These are phyloP conservation scores for Penicillium canescens DNA, from an alignment of 495 filamentous ascomycete genomes.

Conservation along the genomic window DNA sequence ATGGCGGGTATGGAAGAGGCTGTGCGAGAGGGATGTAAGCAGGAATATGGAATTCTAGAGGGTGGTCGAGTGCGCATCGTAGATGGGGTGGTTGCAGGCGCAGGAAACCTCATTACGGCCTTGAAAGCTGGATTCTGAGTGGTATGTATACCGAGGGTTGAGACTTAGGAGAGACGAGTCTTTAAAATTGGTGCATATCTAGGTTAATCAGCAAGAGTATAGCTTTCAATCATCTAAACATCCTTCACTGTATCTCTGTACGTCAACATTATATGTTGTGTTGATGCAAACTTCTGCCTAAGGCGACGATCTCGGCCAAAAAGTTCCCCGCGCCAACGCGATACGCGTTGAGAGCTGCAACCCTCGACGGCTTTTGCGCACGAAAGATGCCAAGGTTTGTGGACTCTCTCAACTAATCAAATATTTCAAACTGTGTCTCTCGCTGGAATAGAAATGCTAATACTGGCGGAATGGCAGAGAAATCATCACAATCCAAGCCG, in stretches of 20 bases:
- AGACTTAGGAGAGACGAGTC: neutral
- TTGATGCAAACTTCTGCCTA: conserved; percentile 27
- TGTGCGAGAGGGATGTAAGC: conserved; percentile 67
- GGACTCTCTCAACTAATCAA: neutral
- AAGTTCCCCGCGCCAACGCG: conserved; percentile 41
- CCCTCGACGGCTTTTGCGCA: conserved; percentile 23
- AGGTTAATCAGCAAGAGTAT: too few relatives aligned
- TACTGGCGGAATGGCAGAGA: conserved; percentile 60
- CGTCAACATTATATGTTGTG: neutral
- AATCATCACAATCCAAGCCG: conserved; percentile 98
- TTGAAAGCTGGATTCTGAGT: conserved; percentile 43
- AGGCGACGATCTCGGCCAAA: conserved; percentile 29
- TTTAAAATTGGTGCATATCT: neutral
- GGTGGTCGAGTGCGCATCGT: conserved; percentile 68
- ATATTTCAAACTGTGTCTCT: neutral
- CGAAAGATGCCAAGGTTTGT: conserved; percentile 49
- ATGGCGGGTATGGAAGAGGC: conserved; percentile 88
- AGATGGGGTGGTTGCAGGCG: conserved; percentile 81
- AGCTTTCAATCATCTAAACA: too few relatives aligned
- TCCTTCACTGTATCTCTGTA: too few relatives aligned
- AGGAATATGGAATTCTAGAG: conserved; percentile 59
- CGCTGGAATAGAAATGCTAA: neutral
- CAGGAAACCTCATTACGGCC: conserved; percentile 59
- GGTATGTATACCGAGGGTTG: neutral
- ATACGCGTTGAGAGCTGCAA: conserved; percentile 38